Conservation (phyloP, 2,329 filamentous ascomycete genomes). For the Fusarium sp. region DNA sequence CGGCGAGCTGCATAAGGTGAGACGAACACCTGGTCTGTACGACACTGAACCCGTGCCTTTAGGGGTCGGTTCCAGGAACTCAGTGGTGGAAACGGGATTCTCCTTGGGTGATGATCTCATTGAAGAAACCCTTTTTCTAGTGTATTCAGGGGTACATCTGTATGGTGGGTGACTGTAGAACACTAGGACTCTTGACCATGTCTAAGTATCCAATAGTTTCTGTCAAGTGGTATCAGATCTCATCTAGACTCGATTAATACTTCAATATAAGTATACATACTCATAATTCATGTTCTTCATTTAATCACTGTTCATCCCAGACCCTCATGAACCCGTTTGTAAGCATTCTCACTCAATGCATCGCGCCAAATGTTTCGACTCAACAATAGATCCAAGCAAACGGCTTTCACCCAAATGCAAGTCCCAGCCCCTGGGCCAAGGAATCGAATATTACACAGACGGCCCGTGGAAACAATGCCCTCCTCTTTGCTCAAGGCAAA, state of each 20-base stretch:
- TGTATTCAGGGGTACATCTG: neutral
- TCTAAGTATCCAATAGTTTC: neutral
- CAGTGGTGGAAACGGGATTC: neutral
- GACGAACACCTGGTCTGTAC: conserved; percentile 34
- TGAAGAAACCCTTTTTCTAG: neutral
- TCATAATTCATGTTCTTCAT: neutral
- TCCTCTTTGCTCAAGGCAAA: conserved; percentile 15
- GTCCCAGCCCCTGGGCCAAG: neutral
- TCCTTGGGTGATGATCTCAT: conserved; percentile 2
- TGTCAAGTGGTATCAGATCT: too few species aligned
- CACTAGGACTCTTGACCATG: neutral
- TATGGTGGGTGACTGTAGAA: neutral
- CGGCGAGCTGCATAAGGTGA: conserved; percentile 35
- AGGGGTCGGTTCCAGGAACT: neutral
- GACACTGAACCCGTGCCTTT: conserved; percentile 8
- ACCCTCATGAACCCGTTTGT: neutral
- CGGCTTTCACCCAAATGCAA: neutral
- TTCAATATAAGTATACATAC: neutral
- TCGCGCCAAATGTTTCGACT: neutral
- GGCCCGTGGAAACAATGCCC: conserved; percentile 21
- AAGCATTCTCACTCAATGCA: neutral
- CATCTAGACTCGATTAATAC: neutral
- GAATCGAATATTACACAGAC: conserved; percentile 7
- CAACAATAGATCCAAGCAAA: neutral
- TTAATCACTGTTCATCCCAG: neutral